Conservation (phyloP, 2,329 filamentous ascomycete genomes). For the Cytospora paraplurivora region DNA sequence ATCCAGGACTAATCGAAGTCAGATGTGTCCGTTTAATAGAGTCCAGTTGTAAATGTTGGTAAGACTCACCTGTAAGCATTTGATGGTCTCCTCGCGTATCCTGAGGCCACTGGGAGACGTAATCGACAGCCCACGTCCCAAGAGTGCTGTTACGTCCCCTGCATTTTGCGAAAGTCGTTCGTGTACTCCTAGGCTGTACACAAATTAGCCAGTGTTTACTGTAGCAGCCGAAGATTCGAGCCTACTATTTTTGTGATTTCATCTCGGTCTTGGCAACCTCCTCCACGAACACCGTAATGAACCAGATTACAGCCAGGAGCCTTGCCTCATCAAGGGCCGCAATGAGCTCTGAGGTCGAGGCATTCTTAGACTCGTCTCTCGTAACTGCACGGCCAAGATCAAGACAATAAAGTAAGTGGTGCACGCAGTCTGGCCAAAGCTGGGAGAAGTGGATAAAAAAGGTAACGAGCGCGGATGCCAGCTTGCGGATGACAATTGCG, state of each 20-base stretch:
- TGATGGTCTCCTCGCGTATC: constrained; percentile 57
- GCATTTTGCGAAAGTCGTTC: constrained; percentile 45
- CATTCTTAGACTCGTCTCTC: constrained; percentile 49
- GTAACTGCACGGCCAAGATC: constrained; percentile 48
- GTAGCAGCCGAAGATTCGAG: constrained; percentile 35
- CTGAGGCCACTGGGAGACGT: constrained; percentile 33
- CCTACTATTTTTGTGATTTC: constrained; percentile 59
- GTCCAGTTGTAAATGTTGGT: neutral
- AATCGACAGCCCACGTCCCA: constrained; percentile 43
- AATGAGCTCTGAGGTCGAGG: constrained; percentile 48
- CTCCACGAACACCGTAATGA: constrained; percentile 64
- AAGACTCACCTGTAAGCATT: constrained; percentile 58
- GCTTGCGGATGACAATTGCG: constrained; percentile 68
- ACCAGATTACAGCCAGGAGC: constrained; percentile 64
- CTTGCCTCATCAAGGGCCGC: constrained; percentile 51
- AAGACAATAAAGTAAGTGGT: constrained; percentile 64
- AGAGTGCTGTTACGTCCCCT: constrained; percentile 44
- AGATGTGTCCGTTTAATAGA: constrained; percentile 7
- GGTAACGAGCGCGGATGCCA: constrained; percentile 75
- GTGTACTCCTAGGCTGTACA: constrained; percentile 42
- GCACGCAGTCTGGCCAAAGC: constrained; percentile 67
- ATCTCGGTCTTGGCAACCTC: constrained; percentile 69
- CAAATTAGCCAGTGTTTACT: constrained; percentile 17
- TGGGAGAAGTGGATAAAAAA: constrained; percentile 73
- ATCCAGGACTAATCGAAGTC: constrained; percentile 64